A percentile compares a stretch with the other conserved stretches of the same genome.
Conservation (phyloP, 768 basidiomycete genomes). For the Phlebiopsis flavidoalba region DNA sequence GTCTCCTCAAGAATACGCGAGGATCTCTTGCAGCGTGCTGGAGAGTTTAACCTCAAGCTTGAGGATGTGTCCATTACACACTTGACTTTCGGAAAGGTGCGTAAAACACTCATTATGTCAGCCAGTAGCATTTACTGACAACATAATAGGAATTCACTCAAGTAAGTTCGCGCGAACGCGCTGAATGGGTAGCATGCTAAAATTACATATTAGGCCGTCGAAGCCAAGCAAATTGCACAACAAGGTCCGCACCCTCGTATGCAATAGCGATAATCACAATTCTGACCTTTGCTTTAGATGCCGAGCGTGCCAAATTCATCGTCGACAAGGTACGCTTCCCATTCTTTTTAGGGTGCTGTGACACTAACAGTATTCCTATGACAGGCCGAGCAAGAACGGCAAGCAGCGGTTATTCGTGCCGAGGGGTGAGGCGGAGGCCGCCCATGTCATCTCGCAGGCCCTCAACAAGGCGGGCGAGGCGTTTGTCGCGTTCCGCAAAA, state of each 20-base stretch:
- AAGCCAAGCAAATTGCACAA: conserved; percentile 99
- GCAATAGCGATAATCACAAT: background rate
- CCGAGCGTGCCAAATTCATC: conserved; percentile 97
- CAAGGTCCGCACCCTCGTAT: conserved; percentile 57
- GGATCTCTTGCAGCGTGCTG: conserved; percentile 88
- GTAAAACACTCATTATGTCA: conserved; percentile 9
- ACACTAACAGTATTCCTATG: conserved; percentile 4
- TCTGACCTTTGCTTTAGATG: conserved; percentile 47
- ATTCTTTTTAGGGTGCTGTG: background rate
- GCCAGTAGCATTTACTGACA: background rate
- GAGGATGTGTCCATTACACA: conserved; percentile 98
- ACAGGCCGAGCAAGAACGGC: conserved; percentile 97
- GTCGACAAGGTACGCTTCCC: conserved; percentile 80
- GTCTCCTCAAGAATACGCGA: conserved; percentile 89
- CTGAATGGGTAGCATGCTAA: background rate
- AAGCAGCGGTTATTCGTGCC: conserved; percentile 95
- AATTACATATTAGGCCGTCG: conserved; percentile 68
- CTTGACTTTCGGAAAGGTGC: conserved; percentile 80
- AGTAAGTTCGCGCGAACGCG: conserved; percentile 22
- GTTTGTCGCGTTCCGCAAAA: conserved; percentile 91
- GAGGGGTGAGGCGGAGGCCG: conserved; percentile 99
- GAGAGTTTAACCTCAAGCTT: conserved; percentile 91
- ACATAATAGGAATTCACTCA: conserved; percentile 78
- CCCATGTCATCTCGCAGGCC: conserved; percentile 84
- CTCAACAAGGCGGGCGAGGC: conserved; percentile 94